Conservation (phyloP, 2,329 filamentous ascomycete genomes). For the Calonectria leucothoes region DNA sequence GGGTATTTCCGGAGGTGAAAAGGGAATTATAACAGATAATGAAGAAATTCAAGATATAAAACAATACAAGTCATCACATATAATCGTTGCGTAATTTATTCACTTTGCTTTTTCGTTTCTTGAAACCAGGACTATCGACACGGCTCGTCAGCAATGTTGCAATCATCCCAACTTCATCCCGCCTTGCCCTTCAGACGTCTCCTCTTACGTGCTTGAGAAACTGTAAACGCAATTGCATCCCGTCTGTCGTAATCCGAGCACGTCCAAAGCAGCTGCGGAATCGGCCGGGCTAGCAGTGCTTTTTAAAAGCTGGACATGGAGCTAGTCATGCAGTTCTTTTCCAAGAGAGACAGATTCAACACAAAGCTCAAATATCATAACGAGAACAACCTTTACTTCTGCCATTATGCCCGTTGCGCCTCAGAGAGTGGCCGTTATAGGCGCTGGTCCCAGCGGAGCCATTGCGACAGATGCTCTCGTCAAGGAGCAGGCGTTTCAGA, state of each 20-base stretch:
- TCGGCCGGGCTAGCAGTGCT: neutral
- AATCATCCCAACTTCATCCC: neutral
- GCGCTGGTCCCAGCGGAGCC: conserved; percentile 16
- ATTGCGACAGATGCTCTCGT: conserved; percentile 15
- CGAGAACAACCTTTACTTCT: too few species aligned
- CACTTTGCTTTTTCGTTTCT: too few species aligned
- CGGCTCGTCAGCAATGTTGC: neutral
- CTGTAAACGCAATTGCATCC: conserved; percentile 8
- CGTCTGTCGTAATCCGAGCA: conserved; percentile 6
- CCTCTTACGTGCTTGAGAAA: conserved; percentile 13
- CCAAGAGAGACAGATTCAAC: neutral
- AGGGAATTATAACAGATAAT: neutral
- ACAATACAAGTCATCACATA: too few species aligned
- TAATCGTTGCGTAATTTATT: neutral
- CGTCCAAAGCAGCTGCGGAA: neutral
- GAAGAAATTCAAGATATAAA: neutral
- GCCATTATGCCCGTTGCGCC: neutral
- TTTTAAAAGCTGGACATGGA: neutral
- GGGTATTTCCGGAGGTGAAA: neutral
- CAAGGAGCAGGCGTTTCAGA: conserved; percentile 16
- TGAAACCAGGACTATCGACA: neutral
- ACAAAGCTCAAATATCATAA: neutral
- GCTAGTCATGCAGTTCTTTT: neutral
- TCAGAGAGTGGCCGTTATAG: conserved; percentile 21
- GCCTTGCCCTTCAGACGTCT: neutral